phyloP scores from a whole-genome alignment of 169 alveolate genomes.

The Eimeria praecox region DNA sequence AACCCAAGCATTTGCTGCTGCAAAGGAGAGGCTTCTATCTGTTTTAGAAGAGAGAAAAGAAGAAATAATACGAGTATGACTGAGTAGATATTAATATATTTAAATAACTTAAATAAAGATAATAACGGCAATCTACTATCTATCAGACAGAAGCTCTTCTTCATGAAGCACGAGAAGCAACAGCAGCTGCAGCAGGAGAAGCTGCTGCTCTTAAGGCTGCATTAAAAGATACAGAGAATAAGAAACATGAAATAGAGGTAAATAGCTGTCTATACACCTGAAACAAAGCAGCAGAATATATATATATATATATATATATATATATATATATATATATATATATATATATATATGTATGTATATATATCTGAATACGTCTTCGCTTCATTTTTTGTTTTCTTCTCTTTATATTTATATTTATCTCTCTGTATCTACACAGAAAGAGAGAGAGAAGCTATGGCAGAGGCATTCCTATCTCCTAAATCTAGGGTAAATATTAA shows the following conservation, averaged over 20 bases:
- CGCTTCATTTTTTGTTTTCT: no score
- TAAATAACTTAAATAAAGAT: not conserved
- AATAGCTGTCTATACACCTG: not conserved
- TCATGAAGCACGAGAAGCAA: not conserved
- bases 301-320: not conserved
- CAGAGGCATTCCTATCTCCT: not conserved
- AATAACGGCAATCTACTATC: no score
- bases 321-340: not conserved
- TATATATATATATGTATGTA: not conserved
- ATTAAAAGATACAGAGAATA: not conserved
- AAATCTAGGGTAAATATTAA: not conserved
- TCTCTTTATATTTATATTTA: not conserved
- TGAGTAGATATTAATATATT: not conserved
- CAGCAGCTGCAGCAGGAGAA: not conserved
- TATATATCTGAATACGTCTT: no score
- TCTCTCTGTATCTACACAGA: not conserved
- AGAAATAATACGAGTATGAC: not conserved
- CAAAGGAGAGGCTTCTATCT: not conserved
- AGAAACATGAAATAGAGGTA: not conserved
- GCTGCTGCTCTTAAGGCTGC: not conserved
- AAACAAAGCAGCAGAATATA: not conserved
- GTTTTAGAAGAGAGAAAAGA: not conserved
- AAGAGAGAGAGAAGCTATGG: slow-evolving; percentile 6
- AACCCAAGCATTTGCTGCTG: not conserved
- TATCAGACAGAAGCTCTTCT: not conserved